Conservation (phyloP, 2,329 filamentous ascomycete genomes). For the Beauveria caledonica region DNA sequence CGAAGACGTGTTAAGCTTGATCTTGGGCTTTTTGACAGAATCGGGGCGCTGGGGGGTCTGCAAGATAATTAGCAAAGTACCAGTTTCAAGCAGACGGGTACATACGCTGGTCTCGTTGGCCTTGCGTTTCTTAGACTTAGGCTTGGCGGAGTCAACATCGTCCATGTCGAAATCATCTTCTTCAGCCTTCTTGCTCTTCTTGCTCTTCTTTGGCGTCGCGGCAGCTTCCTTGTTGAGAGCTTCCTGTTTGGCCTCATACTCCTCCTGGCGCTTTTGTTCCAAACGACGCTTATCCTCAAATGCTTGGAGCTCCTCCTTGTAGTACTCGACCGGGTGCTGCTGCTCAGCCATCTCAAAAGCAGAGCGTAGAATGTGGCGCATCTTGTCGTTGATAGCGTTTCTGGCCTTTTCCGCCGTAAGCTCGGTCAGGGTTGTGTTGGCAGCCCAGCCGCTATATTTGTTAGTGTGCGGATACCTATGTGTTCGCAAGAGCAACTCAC, state of each 20-base stretch:
- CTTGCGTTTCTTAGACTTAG: constrained; percentile 69
- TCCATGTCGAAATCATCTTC: constrained; percentile 55
- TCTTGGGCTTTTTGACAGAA: constrained; percentile 60
- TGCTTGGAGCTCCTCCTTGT: constrained; percentile 67
- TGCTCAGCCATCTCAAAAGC: constrained; percentile 78
- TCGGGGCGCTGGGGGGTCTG: constrained; percentile 52
- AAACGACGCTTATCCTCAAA: constrained; percentile 58
- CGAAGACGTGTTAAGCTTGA: constrained; percentile 54
- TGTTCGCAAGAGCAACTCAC: constrained; percentile 48
- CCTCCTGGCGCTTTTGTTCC: constrained; percentile 39
- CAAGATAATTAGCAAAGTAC: neutral
- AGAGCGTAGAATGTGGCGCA: constrained; percentile 67
- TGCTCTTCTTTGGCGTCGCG: constrained; percentile 21
- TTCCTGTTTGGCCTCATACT: constrained; percentile 23
- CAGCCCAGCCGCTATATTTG: constrained; percentile 70
- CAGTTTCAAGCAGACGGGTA: constrained; percentile 12
- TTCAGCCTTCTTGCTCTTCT: constrained; percentile 29
- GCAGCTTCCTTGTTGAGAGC: constrained; percentile 33
- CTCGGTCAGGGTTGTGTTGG: constrained; percentile 72
- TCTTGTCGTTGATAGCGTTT: constrained; percentile 63
- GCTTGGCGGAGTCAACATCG: constrained; percentile 58
- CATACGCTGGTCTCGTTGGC: constrained; percentile 57
- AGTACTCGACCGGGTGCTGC: constrained; percentile 67
- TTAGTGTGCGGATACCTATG: neutral
- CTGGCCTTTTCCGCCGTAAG: constrained; percentile 67